Percentiles rank a stretch among this genome's conserved stretches.
Conservation (phyloP, 805 yeast species). For the Cyberlindnera mrakii region DNA sequence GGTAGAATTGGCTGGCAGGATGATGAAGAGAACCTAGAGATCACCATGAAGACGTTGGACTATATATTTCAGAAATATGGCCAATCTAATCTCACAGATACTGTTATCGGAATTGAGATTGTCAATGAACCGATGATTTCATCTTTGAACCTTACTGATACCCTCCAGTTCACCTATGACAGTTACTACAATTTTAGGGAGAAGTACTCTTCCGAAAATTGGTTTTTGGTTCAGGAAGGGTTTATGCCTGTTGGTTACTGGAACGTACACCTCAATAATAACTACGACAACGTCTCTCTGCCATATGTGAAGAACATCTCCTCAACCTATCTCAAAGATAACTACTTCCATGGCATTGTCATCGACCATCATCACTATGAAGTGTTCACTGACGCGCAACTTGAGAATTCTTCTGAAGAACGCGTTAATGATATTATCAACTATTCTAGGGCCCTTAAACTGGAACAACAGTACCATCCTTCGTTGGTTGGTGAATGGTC, state of each 20-base stretch:
- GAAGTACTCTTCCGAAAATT: conserved; percentile 25
- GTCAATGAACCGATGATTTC: conserved; percentile 69
- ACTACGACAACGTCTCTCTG: conserved; percentile 23
- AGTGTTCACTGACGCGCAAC: conserved; percentile 65
- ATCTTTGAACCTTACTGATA: conserved; percentile 32
- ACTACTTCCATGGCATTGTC: conserved; percentile 52
- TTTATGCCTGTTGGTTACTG: conserved; percentile 51
- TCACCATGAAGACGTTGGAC: conserved; percentile 45
- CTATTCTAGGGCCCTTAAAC: conserved; percentile 25
- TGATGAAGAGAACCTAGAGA: conserved; percentile 33
- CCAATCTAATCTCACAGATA: conserved; percentile 39
- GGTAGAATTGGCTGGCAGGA: conserved; percentile 37
- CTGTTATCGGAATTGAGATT: conserved; percentile 64
- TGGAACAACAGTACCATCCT: conserved; percentile 35
- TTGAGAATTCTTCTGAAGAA: conserved; percentile 33
- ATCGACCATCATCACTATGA: conserved; percentile 91
- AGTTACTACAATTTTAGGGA: conserved; percentile 25
- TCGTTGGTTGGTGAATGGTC: conserved; percentile 67
- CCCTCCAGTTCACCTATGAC: conserved; percentile 28
- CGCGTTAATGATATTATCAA: conserved; percentile 28
- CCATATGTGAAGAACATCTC: conserved; percentile 23
- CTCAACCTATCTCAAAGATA: not conserved
- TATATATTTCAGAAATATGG: conserved; percentile 50
- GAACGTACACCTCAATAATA: conserved; percentile 38
- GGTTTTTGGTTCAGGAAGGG: conserved; percentile 60